phyloP scores from a whole-genome alignment of 345 rosid species.

The Schrenkiella parvula region DNA sequence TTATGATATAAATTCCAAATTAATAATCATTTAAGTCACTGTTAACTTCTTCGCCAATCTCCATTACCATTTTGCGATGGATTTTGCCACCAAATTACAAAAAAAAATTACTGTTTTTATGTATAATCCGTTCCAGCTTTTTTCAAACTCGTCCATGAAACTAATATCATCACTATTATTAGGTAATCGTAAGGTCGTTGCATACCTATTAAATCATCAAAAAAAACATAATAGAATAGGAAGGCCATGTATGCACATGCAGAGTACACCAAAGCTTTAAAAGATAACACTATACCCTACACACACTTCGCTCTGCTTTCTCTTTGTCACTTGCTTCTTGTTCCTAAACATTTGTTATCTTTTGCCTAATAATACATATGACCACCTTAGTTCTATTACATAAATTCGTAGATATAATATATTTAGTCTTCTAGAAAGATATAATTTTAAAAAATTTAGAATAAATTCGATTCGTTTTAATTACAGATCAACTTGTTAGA shows the following conservation, averaged over 20 bases:
- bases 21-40: background rate
- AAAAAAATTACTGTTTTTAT: background rate
- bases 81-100: background rate
- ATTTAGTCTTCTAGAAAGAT: background rate
- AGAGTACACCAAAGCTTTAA: constrained; percentile 10
- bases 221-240: constrained; percentile 7
- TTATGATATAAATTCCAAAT: background rate
- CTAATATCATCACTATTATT: background rate
- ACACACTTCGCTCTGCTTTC: constrained; percentile 7
- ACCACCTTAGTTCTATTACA: background rate
- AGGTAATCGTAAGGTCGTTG: constrained; percentile 6
- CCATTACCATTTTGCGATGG: background rate
- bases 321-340: constrained; percentile 33
- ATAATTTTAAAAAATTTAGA: background rate
- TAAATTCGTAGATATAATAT: too few species aligned
- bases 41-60: background rate
- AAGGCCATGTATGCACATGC: constrained; percentile 34
- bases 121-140: background rate
- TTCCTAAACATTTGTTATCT: constrained; percentile 26
- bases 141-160: background rate
- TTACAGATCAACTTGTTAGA: background rate
- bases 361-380: constrained; percentile 26
- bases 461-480: background rate
- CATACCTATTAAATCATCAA: constrained; percentile 9
- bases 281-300: constrained; percentile 19